Base-by-base conservation (phyloP, 176 grass and related monocot species). In the Carex kokanica region DNA sequence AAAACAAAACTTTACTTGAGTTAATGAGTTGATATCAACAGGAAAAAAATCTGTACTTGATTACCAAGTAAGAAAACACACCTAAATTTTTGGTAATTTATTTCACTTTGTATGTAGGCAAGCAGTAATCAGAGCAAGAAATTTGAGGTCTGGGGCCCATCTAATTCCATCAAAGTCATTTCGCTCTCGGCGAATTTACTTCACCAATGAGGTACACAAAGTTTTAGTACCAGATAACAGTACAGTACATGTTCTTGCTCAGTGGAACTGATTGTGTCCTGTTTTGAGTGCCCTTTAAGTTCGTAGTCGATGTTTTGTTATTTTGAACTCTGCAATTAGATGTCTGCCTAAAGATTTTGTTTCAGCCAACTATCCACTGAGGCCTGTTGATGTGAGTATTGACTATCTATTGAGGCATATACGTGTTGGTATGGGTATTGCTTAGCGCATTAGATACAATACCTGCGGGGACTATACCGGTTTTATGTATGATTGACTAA, bases 161-260 rank as follows among this genome's bases (percentile, higher is more conserved):
- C 93, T 92, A 75, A 99, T 99, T 47, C 91, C 97, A 25, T 78
- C 78, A 5, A 99, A 92, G 89, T 90, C 97, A 9, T 99, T 99
- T 85, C 90, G 94, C 15, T 87, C 93, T 9, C 90, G 97, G 40
- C 91, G 90, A 36, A 60, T 62, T 38, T 99, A 99, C 80, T 99
- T 89, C 71, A 99, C 97, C 15, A 93, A 96, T 60, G 97, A 93
- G 93, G 97, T 99, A 88, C 70, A n/a, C 18, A 25, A 21, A 78
- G 40, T 38, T 38, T 67, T 78, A 56, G 51, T 55, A 32, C 25
- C 49, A 78, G 51, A 78, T 56, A 56, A 54, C 14, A 32, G 73
- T 78, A 78, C 25, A 18, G 49, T 55, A 78, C 25, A 4, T 14
- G 23, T 54, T 54, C 13, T 77, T 77, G 49, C 49, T 31, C 16